Evolutionary conservation across 495 filamentous ascomycete genomes (phyloP).

Genomic region (Penicillium subrubescens): DNA sequence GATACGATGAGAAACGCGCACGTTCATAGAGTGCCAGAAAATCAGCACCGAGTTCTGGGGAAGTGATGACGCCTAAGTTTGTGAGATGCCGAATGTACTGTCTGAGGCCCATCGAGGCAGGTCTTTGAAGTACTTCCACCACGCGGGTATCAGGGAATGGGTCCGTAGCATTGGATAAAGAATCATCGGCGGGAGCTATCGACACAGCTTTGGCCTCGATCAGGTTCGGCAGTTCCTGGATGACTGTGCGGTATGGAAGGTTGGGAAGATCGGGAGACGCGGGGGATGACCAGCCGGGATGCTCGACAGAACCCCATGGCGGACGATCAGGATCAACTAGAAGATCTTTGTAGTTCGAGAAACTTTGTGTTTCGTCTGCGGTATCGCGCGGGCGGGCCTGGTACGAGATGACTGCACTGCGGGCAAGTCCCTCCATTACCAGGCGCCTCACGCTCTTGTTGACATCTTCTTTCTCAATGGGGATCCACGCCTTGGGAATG

Average conservation of each 20-base stretch:
- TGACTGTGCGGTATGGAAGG: conserved; percentile 77
- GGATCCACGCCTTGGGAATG: conserved; percentile 84
- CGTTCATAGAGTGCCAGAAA: conserved; percentile 81
- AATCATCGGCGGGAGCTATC: conserved; percentile 67
- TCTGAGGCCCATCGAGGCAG: conserved; percentile 72
- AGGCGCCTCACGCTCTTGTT: conserved; percentile 70
- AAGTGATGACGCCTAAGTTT: conserved; percentile 62
- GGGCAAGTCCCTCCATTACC: conserved; percentile 67
- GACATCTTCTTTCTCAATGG: conserved; percentile 74
- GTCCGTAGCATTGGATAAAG: conserved; percentile 18
- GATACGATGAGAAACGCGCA: conserved; percentile 72
- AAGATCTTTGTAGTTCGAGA: conserved; percentile 34
- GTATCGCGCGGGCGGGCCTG: conserved; percentile 68
- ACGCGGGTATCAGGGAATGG: conserved; percentile 61
- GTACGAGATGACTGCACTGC: conserved; percentile 82
- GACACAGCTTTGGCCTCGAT: conserved; percentile 92
- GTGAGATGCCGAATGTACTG: conserved; percentile 78
- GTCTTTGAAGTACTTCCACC: conserved; percentile 70
- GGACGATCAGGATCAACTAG: conserved; percentile 43
- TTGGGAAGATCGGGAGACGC: conserved; percentile 71
- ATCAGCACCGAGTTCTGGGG: conserved; percentile 52
- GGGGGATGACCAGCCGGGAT: conserved; percentile 89
- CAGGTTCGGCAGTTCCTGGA: conserved; percentile 83
- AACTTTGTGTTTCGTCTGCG: conserved; percentile 31
- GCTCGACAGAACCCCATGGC: conserved; percentile 79